A percentile compares a stretch with the other conserved stretches of the same genome.
Conservation (phyloP, 257 asterid species). For the Rauvolfia tetraphylla region DNA sequence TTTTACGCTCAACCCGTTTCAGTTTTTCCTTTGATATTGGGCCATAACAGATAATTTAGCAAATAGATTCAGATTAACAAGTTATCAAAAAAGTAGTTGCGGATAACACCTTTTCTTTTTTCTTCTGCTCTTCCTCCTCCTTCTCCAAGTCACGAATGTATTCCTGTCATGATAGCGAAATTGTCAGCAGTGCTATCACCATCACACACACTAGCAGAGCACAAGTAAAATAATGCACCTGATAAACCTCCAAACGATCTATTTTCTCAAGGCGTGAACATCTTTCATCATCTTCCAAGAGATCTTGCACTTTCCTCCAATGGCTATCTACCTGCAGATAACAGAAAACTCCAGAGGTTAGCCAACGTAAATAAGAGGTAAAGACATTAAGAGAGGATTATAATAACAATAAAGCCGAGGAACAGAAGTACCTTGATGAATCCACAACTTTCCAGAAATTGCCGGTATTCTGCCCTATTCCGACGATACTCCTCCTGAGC, state of each 20-base stretch:
- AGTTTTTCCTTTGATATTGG: constrained; percentile 55
- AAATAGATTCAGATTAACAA: background rate
- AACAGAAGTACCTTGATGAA: constrained; percentile 64
- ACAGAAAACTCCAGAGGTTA: background rate
- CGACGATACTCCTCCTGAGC: constrained; percentile 83
- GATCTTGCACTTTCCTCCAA: constrained; percentile 98
- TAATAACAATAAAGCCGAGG: constrained; percentile 3
- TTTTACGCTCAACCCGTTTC: constrained; percentile 85
- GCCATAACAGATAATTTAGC: background rate
- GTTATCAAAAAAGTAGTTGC: constrained; percentile 5
- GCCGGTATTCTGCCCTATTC: constrained; percentile 70
- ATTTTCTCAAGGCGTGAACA: constrained; percentile 87
- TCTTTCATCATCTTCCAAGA: constrained; percentile 92
- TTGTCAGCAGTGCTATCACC: constrained; percentile 2
- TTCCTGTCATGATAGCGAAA: constrained; percentile 52
- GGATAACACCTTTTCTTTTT: constrained; percentile 64
- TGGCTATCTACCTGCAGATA: constrained; percentile 78
- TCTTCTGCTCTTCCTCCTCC: constrained; percentile 91
- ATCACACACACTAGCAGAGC: background rate
- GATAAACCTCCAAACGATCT: constrained; percentile 83
- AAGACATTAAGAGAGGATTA: constrained; percentile 7
- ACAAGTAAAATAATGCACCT: constrained; percentile 39
- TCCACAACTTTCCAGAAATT: constrained; percentile 78
- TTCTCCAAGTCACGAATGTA: constrained; percentile 90
- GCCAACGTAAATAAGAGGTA: constrained; percentile 9